Evolutionary conservation across 2,329 filamentous ascomycete genomes (phyloP), one percentile per base, ranked within the genome.

Genomic region (Emergomyces africanus): DNA sequence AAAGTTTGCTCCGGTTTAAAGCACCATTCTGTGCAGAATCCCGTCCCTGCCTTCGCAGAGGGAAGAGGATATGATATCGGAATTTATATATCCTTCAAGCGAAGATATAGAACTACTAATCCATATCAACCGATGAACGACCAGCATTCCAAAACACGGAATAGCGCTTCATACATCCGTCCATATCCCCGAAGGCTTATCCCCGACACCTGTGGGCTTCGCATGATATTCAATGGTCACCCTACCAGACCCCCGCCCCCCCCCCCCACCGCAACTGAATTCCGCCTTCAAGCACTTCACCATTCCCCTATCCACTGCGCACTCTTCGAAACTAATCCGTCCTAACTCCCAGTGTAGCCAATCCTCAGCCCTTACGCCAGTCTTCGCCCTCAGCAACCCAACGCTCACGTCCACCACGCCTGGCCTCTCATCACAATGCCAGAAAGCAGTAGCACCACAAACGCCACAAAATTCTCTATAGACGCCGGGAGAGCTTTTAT

Each of bases 381-480:
- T 76, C 0, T 67, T 60, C 0, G 77, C 77, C 48, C 74, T 72
- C 5, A 87, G 66, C 44, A 87, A 64, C 0, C 85, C 85, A 9
- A 80, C 78, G 61, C 83, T 86, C 9, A 88, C 78, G 69, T 88
- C 84, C 18, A 88, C 75, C 20, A 88, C 67, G 3, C 77, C 76
- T 0, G 80, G 76, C 44, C 83, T 73, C 61, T 74, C 72, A 3
- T 75, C 71, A 57, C 79, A 79, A 64, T 81, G 78, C 80, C 82
- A 87, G 65, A 87, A 87, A 2, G 84, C 76, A 0, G 79, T 83
- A 0, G 86, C 84, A 1, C 85, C 85, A 66, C 86, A 89, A 0
- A 58, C 66, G 1, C 70, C 69, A 66, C 85, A 89, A 66, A 87
- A 88, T 49, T 84, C 81, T 18, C 86, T 78, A 53, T 74, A 71